These are phyloP conservation scores for Diatrype stigma DNA, from an alignment of 2,329 filamentous ascomycete species.

Conservation along the genomic window DNA sequence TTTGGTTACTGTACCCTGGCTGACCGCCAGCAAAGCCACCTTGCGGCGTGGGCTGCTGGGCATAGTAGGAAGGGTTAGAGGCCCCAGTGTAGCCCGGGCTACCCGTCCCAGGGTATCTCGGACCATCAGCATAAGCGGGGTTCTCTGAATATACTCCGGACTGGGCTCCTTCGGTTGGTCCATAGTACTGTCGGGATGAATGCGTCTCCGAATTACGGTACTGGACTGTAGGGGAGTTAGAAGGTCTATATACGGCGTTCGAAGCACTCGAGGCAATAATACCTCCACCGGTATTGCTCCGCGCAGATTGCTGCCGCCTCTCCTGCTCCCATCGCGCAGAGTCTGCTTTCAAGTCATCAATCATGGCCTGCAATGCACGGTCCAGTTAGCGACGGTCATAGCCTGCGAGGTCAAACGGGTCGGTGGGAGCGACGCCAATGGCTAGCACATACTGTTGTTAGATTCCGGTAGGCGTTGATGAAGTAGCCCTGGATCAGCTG, in stretches of 20 bases:
- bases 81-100: slow-evolving; percentile 46
- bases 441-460: slow-evolving; percentile 63
- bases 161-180: slow-evolving; percentile 33
- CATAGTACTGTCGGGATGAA: slow-evolving; percentile 42
- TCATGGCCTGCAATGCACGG: slow-evolving; percentile 50
- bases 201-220: slow-evolving; percentile 53
- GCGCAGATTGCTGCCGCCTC: slow-evolving; percentile 51
- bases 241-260: slow-evolving; percentile 45
- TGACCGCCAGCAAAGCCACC: slow-evolving; percentile 26
- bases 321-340: slow-evolving; percentile 60
- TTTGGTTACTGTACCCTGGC: slow-evolving; percentile 23
- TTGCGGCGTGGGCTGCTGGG: slow-evolving; percentile 26
- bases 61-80: slow-evolving; percentile 31
- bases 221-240: slow-evolving; percentile 57
- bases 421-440: background rate
- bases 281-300: slow-evolving; percentile 53
- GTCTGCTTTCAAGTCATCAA: slow-evolving; percentile 58
- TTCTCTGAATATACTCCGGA: slow-evolving; percentile 30
- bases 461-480: slow-evolving; percentile 73
- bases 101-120: slow-evolving; percentile 48
- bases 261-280: slow-evolving; percentile 50
- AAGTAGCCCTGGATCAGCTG: slow-evolving; percentile 68
- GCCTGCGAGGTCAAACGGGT: background rate
- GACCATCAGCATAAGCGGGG: slow-evolving; percentile 38
- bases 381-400: slow-evolving; percentile 15